Evolutionary conservation across 805 yeast genomes (phyloP).

Genomic region (Zygotorulaspora danielsina): DNA sequence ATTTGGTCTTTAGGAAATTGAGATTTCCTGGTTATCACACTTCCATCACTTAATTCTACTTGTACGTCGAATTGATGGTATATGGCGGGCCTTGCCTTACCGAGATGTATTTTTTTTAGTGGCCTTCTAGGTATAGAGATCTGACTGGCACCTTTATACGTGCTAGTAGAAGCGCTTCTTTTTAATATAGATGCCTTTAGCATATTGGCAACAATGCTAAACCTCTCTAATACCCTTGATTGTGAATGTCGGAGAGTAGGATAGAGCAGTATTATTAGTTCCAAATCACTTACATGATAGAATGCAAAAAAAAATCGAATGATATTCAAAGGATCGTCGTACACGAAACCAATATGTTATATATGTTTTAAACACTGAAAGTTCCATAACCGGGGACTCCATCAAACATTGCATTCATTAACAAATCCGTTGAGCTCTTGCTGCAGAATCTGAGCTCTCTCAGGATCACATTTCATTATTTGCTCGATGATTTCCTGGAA

Average conservation of each 20-base stretch:
- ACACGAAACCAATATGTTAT: too few species aligned
- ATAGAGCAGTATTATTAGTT: too few species aligned
- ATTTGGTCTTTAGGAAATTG: conserved; percentile 86
- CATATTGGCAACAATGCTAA: conserved; percentile 3
- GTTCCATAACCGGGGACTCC: too few species aligned
- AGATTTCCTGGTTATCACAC: conserved; percentile 76
- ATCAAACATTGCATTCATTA: conserved; percentile 22
- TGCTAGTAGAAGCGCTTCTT: conserved; percentile 24
- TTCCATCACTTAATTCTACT: conserved; percentile 93
- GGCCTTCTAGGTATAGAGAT: conserved; percentile 48
- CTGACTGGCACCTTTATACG: conserved; percentile 25
- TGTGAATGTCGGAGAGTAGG: too few species aligned
- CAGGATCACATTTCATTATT: conserved; percentile 26
- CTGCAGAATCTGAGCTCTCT: conserved; percentile 22
- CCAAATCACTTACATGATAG: too few species aligned
- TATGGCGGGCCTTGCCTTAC: conserved; percentile 90
- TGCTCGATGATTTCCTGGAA: conserved; percentile 32
- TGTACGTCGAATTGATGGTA: conserved; percentile 83
- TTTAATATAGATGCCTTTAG: conserved; percentile 8
- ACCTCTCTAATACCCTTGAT: too few species aligned
- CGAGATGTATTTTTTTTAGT: conserved; percentile 61
- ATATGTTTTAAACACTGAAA: too few species aligned
- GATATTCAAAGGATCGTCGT: too few species aligned
- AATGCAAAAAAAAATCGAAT: too few species aligned
- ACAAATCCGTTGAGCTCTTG: conserved; percentile 26